A percentile compares a stretch with the other conserved stretches of the same genome.
phyloP scores from a whole-genome alignment of 2,329 filamentous ascomycete genomes.

The Alternaria gansuensis region DNA sequence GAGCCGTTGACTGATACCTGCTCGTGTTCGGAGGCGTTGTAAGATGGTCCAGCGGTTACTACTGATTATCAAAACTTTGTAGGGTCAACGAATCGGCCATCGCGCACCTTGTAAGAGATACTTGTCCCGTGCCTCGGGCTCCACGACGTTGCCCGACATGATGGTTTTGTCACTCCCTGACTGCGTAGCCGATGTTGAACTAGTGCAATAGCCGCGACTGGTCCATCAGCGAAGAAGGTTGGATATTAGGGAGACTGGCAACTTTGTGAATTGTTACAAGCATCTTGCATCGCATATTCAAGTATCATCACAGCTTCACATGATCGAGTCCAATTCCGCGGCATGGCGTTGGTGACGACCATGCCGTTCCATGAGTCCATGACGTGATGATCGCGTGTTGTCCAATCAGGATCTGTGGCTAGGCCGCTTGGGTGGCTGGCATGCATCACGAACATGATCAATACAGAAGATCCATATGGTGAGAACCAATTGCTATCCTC shows the following conservation, averaged over 20 bases:
- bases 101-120: slow-evolving; percentile 46
- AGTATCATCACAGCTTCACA: slow-evolving; percentile 1
- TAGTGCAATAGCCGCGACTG: background rate
- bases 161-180: background rate
- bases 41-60: slow-evolving; percentile 51
- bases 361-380: slow-evolving; percentile 9
- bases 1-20: slow-evolving; percentile 47
- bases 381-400: slow-evolving; percentile 13
- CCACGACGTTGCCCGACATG: slow-evolving; percentile 33
- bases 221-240: background rate
- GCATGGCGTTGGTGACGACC: slow-evolving; percentile 1
- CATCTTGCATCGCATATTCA: background rate
- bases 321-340: background rate
- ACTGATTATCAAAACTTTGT: background rate
- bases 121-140: slow-evolving; percentile 47
- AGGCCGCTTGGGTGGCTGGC: background rate
- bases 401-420: slow-evolving; percentile 18
- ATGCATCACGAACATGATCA: background rate
- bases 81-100: background rate
- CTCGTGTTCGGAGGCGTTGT: slow-evolving; percentile 43
- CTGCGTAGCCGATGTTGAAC: background rate
- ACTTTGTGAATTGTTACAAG: background rate
- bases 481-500: background rate
- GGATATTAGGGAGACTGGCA: background rate
- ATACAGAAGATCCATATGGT: background rate